phyloP scores from a whole-genome alignment of 257 asterid species.

The Penstemon barbatus region DNA sequence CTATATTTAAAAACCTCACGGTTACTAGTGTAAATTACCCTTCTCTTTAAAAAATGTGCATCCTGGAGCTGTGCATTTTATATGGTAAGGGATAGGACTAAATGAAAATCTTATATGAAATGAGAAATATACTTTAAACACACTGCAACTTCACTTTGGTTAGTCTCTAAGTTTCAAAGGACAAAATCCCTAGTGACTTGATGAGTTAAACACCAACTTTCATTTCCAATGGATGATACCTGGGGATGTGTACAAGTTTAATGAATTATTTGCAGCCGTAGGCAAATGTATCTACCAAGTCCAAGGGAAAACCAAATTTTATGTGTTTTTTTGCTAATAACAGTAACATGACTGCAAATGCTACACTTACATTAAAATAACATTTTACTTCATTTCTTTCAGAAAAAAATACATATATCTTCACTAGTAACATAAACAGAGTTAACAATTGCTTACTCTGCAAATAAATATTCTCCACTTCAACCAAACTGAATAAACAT shows the following conservation, averaged over 20 bases:
- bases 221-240: too few species aligned
- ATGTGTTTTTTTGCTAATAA: not conserved
- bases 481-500: conserved; percentile 8
- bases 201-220: too few species aligned
- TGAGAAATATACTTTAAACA: too few species aligned
- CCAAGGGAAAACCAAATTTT: not conserved
- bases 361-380: not conserved
- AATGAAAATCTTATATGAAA: too few species aligned
- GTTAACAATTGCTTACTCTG: not conserved
- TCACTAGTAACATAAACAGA: not conserved
- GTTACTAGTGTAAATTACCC: too few species aligned
- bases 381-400: not conserved
- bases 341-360: not conserved
- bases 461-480: not conserved
- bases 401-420: not conserved
- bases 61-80: too few species aligned
- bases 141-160: too few species aligned
- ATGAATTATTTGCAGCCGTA: conserved; percentile 29
- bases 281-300: conserved; percentile 27
- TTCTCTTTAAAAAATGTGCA: too few species aligned
- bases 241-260: not conserved
- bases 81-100: too few species aligned
- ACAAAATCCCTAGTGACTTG: too few species aligned
- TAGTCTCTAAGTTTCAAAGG: too few species aligned
- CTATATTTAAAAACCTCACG: too few species aligned